Percentiles rank a stretch among this genome's conserved stretches.
These are phyloP conservation scores for Penicillium argentinense DNA, from an alignment of 495 filamentous ascomycete genomes.

Conservation along the genomic window DNA sequence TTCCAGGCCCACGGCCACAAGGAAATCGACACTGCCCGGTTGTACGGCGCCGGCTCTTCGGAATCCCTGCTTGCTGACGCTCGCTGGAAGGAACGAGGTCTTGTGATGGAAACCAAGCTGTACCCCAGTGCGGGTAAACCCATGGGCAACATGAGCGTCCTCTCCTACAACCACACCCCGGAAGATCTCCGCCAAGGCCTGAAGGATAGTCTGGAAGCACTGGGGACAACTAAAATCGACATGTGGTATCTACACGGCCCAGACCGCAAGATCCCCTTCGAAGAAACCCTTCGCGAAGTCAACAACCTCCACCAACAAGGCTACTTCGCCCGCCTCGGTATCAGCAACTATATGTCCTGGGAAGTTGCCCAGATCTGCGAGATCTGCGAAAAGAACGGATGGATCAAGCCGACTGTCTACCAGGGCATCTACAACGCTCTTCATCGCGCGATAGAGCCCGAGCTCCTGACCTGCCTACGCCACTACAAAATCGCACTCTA, in stretches of 20 bases:
- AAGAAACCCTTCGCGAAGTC: slow-evolving; percentile 47
- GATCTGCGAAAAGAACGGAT: slow-evolving; percentile 48
- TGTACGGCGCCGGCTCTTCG: slow-evolving; percentile 68
- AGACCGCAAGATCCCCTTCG: slow-evolving; percentile 48
- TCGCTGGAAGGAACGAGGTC: slow-evolving; percentile 72
- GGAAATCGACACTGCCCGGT: slow-evolving; percentile 73
- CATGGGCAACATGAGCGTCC: too few species aligned
- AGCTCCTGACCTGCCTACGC: slow-evolving; percentile 73
- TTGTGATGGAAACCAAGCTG: slow-evolving; percentile 78
- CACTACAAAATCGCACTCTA: slow-evolving; percentile 85
- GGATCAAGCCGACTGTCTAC: slow-evolving; percentile 50
- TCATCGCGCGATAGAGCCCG: slow-evolving; percentile 63
- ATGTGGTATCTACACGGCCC: slow-evolving; percentile 57
- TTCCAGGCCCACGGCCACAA: too few species aligned
- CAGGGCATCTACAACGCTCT: slow-evolving; percentile 57
- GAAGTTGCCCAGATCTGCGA: slow-evolving; percentile 54
- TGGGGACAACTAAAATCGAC: slow-evolving; percentile 71
- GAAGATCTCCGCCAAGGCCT: slow-evolving; percentile 57
- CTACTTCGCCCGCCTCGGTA: slow-evolving; percentile 43
- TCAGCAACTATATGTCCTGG: slow-evolving; percentile 52
- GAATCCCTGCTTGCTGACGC: slow-evolving; percentile 74
- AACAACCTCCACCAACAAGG: slow-evolving; percentile 50
- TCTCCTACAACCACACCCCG: slow-evolving; percentile 58
- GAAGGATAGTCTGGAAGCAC: slow-evolving; percentile 60
- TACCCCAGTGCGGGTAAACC: slow-evolving; percentile 64